Base-by-base conservation (phyloP, 2,329 filamentous ascomycete species). In the Gyromitra esculenta region DNA sequence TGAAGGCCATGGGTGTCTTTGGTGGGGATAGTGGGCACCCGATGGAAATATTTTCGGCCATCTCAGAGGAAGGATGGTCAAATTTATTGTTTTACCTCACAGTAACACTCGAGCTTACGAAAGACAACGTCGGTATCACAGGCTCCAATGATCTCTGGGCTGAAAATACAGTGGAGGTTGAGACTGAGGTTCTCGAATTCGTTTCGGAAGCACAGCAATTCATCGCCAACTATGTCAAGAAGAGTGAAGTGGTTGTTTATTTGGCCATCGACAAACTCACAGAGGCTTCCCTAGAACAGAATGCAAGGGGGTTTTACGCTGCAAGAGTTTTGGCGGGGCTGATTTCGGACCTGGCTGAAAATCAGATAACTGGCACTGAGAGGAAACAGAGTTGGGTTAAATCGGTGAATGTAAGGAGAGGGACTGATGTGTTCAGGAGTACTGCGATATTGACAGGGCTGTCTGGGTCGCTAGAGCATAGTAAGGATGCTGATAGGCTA, bases 121-220 rank as follows among this genome's bases (percentile, higher is more conserved):
- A 89, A 70, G 89, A 91, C 76, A 89, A 90, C 73, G 80, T 90
- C 18, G 88, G 86, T 60, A 84, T 91, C 65, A 84, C 86, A 15
- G 86, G 85, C 3, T 86, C 86, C 7, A 89, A 89, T 78, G 84
- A 85, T 6, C 84, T 90, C 2, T 87, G 87, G 83, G 83, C 84
- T 4, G 80, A 84, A 11, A 84, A 85, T 63, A 84, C 84, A 48
- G 77, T 84, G 8, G 87, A 88, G 56, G 83, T 86, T 11, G 87
- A 88, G 63, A 83, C 85, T 8, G 87, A 88, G 56, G 86, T 87
- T 5, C 83, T 87, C 68, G 85, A 87, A 2, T 85, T 88, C 73
- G 84, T 90, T 31, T 85, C 85, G 9, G 84, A 87, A 79, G 86
- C 86, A 8, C 85, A 87, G 64, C 81, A 82, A 13, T 73, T 77